Conservation (phyloP, 129 eudicot genomes). For the Smallanthus sonchifolius region DNA sequence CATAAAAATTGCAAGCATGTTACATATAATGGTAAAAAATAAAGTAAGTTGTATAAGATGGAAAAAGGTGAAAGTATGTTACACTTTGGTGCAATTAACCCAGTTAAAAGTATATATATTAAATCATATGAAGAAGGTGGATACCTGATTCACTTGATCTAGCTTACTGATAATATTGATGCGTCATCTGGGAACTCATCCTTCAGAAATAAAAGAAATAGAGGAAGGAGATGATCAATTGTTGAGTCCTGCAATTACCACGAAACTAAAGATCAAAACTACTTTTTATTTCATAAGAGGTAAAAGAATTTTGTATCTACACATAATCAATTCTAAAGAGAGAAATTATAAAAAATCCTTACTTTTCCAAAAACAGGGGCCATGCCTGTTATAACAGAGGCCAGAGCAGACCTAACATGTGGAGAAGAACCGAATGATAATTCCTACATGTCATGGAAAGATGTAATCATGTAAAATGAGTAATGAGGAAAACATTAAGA, state of each 20-base stretch:
- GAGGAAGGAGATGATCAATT: conserved; percentile 93
- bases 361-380: conserved; percentile 97
- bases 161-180: conserved; percentile 92
- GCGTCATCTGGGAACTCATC: conserved; percentile 97
- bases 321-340: not conserved
- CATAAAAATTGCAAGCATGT: not conserved
- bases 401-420: conserved; percentile 98
- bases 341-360: conserved; percentile 13
- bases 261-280: not conserved
- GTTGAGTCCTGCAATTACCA: conserved; percentile 75
- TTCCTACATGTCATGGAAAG: conserved; percentile 51
- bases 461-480: too few relatives aligned
- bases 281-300: not conserved
- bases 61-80: not conserved
- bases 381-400: conserved; percentile 99
- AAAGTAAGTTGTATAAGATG: not conserved
- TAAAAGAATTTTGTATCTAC: not conserved
- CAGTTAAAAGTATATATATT: not conserved
- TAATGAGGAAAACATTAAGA: too few relatives aligned
- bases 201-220: conserved; percentile 81
- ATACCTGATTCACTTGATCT: conserved; percentile 95
- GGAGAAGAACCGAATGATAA: conserved; percentile 97
- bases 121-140: not conserved
- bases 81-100: not conserved
- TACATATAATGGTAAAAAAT: not conserved